Percentiles rank a stretch among this genome's conserved stretches.
These are phyloP conservation scores for Magnaporthiopsis rhizophila DNA, from an alignment of 2,329 filamentous ascomycete genomes.

Conservation along the genomic window DNA sequence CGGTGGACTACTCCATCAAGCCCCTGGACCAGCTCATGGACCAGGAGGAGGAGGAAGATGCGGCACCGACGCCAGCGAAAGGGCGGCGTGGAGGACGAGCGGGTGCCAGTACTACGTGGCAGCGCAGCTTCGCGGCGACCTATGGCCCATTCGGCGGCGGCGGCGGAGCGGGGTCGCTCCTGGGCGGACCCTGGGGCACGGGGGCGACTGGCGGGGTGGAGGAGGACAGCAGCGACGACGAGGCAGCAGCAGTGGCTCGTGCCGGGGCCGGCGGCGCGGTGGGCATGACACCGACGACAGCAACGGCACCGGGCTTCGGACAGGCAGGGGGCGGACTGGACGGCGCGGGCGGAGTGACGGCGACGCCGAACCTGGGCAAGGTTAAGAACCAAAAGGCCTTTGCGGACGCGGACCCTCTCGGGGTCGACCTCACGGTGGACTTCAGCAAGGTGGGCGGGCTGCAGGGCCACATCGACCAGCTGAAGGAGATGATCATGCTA, in stretches of 20 bases:
- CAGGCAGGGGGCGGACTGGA: conserved; percentile 29
- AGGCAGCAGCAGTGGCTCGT: conserved; percentile 41
- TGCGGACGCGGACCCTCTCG: conserved; percentile 88
- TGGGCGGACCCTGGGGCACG: conserved; percentile 66
- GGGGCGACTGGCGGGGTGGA: conserved; percentile 73
- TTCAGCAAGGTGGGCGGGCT: conserved; percentile 92
- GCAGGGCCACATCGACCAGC: conserved; percentile 87
- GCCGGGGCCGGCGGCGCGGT: conserved; percentile 49
- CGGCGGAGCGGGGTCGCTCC: conserved; percentile 61
- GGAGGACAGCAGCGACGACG: conserved; percentile 95
- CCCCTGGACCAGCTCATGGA: conserved; percentile 64
- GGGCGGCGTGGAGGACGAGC: conserved; percentile 53
- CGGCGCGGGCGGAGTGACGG: conserved; percentile 30
- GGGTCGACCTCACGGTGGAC: conserved; percentile 85
- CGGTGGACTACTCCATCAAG: conserved; percentile 80
- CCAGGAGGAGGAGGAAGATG: conserved; percentile 68
- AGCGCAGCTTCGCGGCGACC: conserved; percentile 79
- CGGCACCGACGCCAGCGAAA: conserved; percentile 60
- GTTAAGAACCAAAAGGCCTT: conserved; percentile 87
- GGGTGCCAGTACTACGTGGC: conserved; percentile 54
- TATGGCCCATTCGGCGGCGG: conserved; percentile 90
- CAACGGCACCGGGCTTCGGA: conserved; percentile 20
- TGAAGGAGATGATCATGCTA: conserved; percentile 98
- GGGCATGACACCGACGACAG: conserved; percentile 49
- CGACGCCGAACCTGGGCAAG: conserved; percentile 77